phyloP scores from a whole-genome alignment of 345 rosid genomes.

The Schrenkiella parvula region DNA sequence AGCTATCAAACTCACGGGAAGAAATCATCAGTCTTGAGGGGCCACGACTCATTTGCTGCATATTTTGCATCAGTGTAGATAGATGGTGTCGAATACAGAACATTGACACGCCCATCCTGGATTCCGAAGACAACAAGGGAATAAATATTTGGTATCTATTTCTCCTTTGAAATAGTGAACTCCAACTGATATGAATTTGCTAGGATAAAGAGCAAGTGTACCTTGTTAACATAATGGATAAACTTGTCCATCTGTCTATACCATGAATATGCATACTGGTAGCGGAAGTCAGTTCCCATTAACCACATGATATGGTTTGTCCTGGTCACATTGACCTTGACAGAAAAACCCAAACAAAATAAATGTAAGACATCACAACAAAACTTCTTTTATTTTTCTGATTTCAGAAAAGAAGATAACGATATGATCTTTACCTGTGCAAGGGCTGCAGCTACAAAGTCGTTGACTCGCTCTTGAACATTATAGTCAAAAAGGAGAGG shows the following conservation, averaged over 20 bases:
- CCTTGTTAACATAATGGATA: constrained; percentile 91
- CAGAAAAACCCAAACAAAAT: background rate
- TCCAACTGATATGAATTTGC: background rate
- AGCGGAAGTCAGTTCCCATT: constrained; percentile 96
- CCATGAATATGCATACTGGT: constrained; percentile 94
- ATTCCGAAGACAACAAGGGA: constrained; percentile 19
- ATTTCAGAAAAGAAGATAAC: background rate
- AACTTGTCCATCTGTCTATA: constrained; percentile 96
- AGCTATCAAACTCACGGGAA: constrained; percentile 69
- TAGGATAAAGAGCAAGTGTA: constrained; percentile 20
- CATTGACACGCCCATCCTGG: constrained; percentile 95
- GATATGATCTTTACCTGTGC: constrained; percentile 51
- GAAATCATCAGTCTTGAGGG: constrained; percentile 82
- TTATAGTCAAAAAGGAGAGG: constrained; percentile 73
- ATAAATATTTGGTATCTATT: constrained; percentile 1
- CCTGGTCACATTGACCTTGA: constrained; percentile 84
- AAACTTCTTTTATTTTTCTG: background rate
- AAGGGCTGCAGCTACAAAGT: constrained; percentile 80
- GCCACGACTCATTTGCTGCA: constrained; percentile 78
- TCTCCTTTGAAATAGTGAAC: background rate
- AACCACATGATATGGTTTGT: constrained; percentile 92
- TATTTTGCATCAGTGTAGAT: constrained; percentile 83
- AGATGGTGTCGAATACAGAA: constrained; percentile 85
- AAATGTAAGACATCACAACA: background rate
- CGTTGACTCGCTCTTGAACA: constrained; percentile 85